Evolutionary conservation across 1,284 basidiomycete genomes (phyloP).

Genomic region (Porodaedalea pini): DNA sequence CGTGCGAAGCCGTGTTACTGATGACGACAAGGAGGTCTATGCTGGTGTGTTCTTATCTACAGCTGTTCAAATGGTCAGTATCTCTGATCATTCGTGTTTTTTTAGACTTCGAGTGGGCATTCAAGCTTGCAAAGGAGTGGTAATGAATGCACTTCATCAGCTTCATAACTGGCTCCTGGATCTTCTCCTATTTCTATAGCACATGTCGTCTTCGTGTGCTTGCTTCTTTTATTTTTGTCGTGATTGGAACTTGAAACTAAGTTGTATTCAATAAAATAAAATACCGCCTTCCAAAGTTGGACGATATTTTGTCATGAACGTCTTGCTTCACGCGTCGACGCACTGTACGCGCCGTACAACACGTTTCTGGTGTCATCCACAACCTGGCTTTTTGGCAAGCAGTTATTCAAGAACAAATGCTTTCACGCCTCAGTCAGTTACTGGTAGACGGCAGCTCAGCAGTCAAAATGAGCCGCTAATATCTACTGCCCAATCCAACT

Average conservation of each 20-base stretch:
- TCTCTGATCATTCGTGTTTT: constrained; percentile 16
- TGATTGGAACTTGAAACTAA: no score
- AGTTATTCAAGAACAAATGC: neutral
- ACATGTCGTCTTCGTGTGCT: constrained; percentile 12
- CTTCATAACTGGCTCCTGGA: neutral
- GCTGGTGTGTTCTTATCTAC: constrained; percentile 51
- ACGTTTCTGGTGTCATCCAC: constrained; percentile 4
- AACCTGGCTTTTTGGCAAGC: neutral
- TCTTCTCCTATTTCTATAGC: constrained; percentile 10
- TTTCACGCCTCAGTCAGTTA: neutral
- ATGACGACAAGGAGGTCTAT: constrained; percentile 77
- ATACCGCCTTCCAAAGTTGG: neutral
- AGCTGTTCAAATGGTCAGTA: neutral
- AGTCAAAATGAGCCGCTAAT: neutral
- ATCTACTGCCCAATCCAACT: neutral
- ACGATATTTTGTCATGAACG: constrained; percentile 4
- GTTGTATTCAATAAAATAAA: constrained; percentile 11
- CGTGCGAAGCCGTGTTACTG: constrained; percentile 76
- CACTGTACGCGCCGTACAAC: constrained; percentile 10
- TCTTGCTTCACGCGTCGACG: constrained; percentile 17
- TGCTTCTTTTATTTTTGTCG: neutral
- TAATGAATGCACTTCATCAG: constrained; percentile 28
- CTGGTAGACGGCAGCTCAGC: neutral
- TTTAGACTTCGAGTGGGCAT: constrained; percentile 76
- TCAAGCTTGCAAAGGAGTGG: constrained; percentile 84